Percentiles rank a stretch among this genome's conserved stretches.
phyloP scores from a whole-genome alignment of 2,329 filamentous ascomycete species.

The Fusarium denticulatum region DNA sequence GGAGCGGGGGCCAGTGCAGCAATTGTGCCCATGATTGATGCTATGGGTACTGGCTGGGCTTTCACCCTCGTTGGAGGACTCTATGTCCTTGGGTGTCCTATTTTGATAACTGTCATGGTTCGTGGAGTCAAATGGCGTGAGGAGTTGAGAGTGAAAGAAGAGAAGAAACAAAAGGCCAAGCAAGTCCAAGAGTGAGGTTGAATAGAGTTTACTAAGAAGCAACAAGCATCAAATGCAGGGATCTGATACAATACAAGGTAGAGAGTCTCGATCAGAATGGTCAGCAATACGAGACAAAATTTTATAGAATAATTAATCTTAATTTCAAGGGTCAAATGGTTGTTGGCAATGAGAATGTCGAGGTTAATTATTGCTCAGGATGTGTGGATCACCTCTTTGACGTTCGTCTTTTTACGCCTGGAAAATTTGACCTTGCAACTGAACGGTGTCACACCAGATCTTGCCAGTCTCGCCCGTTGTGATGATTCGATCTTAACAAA shows the following conservation, averaged over 20 bases:
- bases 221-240: background rate
- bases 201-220: background rate
- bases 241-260: background rate
- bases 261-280: background rate
- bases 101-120: conserved; percentile 54
- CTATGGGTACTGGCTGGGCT: conserved; percentile 62
- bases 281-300: background rate
- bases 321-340: background rate
- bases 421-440: background rate
- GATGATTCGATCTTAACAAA: conserved; percentile 13
- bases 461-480: background rate
- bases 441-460: background rate
- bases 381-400: conserved; percentile 9
- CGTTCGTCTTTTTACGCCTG: conserved; percentile 6
- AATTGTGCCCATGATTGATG: conserved; percentile 62
- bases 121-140: conserved; percentile 57
- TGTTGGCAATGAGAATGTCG: background rate
- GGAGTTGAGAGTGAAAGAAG: conserved; percentile 43
- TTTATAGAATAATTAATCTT: background rate
- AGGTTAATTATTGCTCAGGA: background rate
- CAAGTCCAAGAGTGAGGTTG: background rate
- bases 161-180: conserved; percentile 32
- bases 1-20: conserved; percentile 63
- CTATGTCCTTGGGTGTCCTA: conserved; percentile 52
- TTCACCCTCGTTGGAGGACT: conserved; percentile 60